Base-by-base conservation (phyloP, 345 rosid species). In the Durio zibethinus region DNA sequence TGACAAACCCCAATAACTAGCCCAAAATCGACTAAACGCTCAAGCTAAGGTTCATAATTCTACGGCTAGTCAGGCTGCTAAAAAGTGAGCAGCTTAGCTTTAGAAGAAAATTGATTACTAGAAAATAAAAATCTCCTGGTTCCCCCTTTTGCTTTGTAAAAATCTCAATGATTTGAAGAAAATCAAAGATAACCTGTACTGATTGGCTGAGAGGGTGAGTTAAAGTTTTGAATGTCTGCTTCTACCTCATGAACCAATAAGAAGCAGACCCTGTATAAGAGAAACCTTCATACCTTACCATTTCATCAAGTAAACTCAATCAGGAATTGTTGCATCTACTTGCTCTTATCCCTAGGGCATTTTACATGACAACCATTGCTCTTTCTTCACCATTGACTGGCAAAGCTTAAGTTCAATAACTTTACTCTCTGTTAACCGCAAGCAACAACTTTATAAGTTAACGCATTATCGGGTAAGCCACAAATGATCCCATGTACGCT, bases 391-490 rank as follows among this genome's bases (percentile, higher is more conserved):
- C 82, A 10, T 82, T 67, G 89, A 87, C 27, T 86, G 89, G 56
- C 85, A 64, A 88, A 66, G 29, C 57, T 48, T 33, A 92, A 74
- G 73, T 72, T 80, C 60, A 88, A 90, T 10, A 93, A 80, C 83
- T 92, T 93, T 69, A 92, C 94, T 81, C 84, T 91, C 83, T 86
- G 92, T 83, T 96, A 97, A 2, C 98, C 97, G 33, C 86, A 91
- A 33, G 89, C 76, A 40, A 84, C 93, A 9, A 96, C 69, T 18
- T 79, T 80, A 78, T 80, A 91, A 75, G 50, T 75, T 43, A 85
- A 52, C 7, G 62, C 16, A 45, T 69, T 54, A 78, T 54, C 62
- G 48, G 60, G 20, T 47, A 65, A 64, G 73, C 79, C 62, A 77
- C 86, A 86, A 69, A 84, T 81, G 77, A 93, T 85, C 21, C 98